Evolutionary conservation across 1,139 yeast species (phyloP), one percentile per base, ranked within the genome.

Genomic region (Candida pseudocylindracea): DNA sequence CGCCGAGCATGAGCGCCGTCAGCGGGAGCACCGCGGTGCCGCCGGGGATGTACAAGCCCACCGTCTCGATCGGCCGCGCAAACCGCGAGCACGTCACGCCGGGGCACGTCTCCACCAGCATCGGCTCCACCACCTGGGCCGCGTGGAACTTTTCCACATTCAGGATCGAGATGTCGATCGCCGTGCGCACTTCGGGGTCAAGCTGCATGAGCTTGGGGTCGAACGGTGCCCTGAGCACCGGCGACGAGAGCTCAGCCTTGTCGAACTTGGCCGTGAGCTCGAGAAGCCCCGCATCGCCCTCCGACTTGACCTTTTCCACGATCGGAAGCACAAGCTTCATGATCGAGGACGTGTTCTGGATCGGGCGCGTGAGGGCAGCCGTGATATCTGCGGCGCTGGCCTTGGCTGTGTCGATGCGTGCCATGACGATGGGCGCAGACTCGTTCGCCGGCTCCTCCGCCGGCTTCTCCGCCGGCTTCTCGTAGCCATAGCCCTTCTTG

Each of bases 21-120:
- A 96, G 85, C 29, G 99, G 99, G 41, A 88, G 64, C 26, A 91
- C 91, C 1, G 99, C 99, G 33, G 98, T 83, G 43, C 99, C 99
- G 43, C 99, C 99, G 33, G 99, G 98, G 36, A 88, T 81, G 49
- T 88, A 88, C 38, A 91, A 66, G 37, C 98, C 99, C 33, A 88
- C 98, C 37, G 70, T 73, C 46, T 81, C 93, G 43, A 88, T 83
- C 8, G 98, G 92, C 45, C 93, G 72, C 10, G 96, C 79, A 53
- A 88, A 88, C 46, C 99, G 69, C 8, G 94, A 80, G 57, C 98
- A 88, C 36, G 63, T 57, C 26, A 88, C 98, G 39, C 98, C 98
- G 2, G 93, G 92, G 36, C 78, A 62, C 1, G 98, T 91, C 54
- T 88, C 96, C 30, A 88, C 93, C n/a, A 67, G 66, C 53, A 85